phyloP scores from a whole-genome alignment of 495 filamentous ascomycete species.

The Penicillium chermesinum region DNA sequence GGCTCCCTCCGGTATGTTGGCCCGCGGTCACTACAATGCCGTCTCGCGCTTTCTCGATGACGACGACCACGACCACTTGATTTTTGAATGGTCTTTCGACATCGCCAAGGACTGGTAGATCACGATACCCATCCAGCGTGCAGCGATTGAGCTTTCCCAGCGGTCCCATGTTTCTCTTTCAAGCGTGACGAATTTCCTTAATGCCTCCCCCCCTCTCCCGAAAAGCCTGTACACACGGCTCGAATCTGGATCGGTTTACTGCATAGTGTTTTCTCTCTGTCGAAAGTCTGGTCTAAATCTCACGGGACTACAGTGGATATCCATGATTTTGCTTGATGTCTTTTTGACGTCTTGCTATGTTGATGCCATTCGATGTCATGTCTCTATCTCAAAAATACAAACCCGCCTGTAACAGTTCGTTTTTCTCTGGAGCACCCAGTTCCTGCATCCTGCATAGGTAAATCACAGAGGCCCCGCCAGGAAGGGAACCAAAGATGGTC shows the following conservation, averaged over 20 bases:
- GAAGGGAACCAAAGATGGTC: constrained; percentile 12
- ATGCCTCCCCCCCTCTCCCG: constrained; percentile 5
- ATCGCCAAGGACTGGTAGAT: constrained; percentile 84
- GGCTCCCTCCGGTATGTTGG: constrained; percentile 83
- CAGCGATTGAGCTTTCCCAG: constrained; percentile 24
- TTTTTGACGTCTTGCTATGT: not conserved
- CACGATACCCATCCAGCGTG: not conserved
- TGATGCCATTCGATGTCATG: constrained; percentile 9
- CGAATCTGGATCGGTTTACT: constrained; percentile 7
- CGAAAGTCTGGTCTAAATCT: not conserved
- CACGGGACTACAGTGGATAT: constrained; percentile 15
- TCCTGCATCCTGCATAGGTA: constrained; percentile 24
- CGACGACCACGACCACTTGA: constrained; percentile 76
- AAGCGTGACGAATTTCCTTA: constrained; percentile 33
- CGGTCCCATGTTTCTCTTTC: constrained; percentile 24
- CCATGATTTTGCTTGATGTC: constrained; percentile 7
- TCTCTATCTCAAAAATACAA: constrained; percentile 16
- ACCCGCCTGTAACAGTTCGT: too few relatives aligned
- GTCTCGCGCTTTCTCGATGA: constrained; percentile 87
- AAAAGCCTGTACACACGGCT: constrained; percentile 24
- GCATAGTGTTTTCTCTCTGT: constrained; percentile 15
- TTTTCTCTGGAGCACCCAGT: too few relatives aligned
- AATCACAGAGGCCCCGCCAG: not conserved
- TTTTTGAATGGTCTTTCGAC: constrained; percentile 91
- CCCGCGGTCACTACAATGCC: constrained; percentile 80